phyloP scores from a whole-genome alignment of 495 filamentous ascomycete species.

The Aspergillus avenaceus region DNA sequence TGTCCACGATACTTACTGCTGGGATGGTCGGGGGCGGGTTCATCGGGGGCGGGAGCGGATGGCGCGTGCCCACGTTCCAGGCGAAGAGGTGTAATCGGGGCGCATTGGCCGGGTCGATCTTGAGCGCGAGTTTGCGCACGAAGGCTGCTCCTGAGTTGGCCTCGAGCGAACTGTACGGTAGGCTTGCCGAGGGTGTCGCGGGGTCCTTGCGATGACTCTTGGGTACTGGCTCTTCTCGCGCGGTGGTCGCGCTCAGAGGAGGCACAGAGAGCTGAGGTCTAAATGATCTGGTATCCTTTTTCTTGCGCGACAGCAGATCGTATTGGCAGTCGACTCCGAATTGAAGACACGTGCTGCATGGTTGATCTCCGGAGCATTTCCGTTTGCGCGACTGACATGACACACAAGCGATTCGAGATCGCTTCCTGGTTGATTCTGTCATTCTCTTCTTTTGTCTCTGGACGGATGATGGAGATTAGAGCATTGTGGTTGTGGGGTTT shows the following conservation, averaged over 20 bases:
- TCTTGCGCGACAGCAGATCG: slow-evolving; percentile 31
- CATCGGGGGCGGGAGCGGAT: slow-evolving; percentile 18
- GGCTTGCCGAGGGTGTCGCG: slow-evolving; percentile 14
- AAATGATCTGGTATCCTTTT: slow-evolving; percentile 18
- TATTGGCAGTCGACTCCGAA: slow-evolving; percentile 47
- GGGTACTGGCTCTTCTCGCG: slow-evolving; percentile 6
- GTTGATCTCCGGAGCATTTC: slow-evolving; percentile 49
- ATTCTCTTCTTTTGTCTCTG: slow-evolving; percentile 17
- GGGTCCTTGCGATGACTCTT: background rate
- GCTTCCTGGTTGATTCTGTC: slow-evolving; percentile 35
- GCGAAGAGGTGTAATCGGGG: slow-evolving; percentile 53
- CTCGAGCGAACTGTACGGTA: slow-evolving; percentile 36
- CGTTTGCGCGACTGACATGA: slow-evolving; percentile 51
- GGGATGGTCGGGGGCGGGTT: slow-evolving; percentile 4
- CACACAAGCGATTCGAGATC: slow-evolving; percentile 45
- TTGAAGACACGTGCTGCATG: slow-evolving; percentile 48
- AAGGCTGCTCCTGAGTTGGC: slow-evolving; percentile 55
- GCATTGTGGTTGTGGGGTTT: no score
- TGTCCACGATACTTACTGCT: slow-evolving; percentile 26
- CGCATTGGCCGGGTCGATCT: slow-evolving; percentile 45
- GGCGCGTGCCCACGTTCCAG: slow-evolving; percentile 50
- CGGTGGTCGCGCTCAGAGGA: slow-evolving; percentile 10
- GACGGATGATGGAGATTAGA: no score
- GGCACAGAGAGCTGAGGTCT: slow-evolving; percentile 12
- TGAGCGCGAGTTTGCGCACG: slow-evolving; percentile 48